Percentiles rank a stretch among this genome's conserved stretches.
These are phyloP conservation scores for Penicilliopsis zonata DNA, from an alignment of 495 filamentous ascomycete genomes.

Conservation along the genomic window DNA sequence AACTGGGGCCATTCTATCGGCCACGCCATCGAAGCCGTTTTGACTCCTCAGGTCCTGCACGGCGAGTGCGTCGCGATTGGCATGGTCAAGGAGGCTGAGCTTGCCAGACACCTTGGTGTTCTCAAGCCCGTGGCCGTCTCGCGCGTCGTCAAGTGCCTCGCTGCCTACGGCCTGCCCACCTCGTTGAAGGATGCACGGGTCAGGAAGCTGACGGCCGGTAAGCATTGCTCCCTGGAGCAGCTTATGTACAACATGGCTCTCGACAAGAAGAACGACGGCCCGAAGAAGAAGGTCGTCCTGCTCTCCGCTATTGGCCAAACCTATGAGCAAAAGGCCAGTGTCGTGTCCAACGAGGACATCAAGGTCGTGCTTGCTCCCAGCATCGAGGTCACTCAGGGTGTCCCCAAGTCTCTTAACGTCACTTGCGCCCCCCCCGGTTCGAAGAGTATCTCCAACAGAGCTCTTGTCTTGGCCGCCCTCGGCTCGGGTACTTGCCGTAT, in stretches of 20 bases:
- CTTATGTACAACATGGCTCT: slow-evolving; percentile 87
- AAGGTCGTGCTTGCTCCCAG: slow-evolving; percentile 72
- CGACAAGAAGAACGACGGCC: slow-evolving; percentile 97
- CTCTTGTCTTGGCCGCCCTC: slow-evolving; percentile 83
- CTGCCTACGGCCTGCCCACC: slow-evolving; percentile 85
- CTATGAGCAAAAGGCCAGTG: slow-evolving; percentile 73
- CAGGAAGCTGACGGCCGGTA: slow-evolving; percentile 71
- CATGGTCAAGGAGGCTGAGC: slow-evolving; percentile 95
- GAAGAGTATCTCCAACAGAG: slow-evolving; percentile 96
- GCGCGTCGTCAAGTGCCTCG: slow-evolving; percentile 79
- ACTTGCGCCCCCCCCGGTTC: slow-evolving; percentile 85
- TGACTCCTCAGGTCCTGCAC: slow-evolving; percentile 90
- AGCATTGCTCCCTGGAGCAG: slow-evolving; percentile 82
- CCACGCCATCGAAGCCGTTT: slow-evolving; percentile 89
- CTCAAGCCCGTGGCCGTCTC: slow-evolving; percentile 78
- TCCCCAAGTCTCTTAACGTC: slow-evolving; percentile 49
- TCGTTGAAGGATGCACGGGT: slow-evolving; percentile 78
- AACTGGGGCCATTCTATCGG: slow-evolving; percentile 99
- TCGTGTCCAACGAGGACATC: slow-evolving; percentile 79
- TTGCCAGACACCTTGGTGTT: slow-evolving; percentile 83
- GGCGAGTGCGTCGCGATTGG: slow-evolving; percentile 94
- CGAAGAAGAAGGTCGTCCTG: slow-evolving; percentile 94
- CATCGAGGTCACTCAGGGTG: slow-evolving; percentile 58
- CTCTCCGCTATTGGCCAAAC: slow-evolving; percentile 83
- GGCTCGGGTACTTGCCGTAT: slow-evolving; percentile 79